Evolutionary conservation across 106 monocot species (phyloP).

Genomic region (Dendrobium huoshanense): DNA sequence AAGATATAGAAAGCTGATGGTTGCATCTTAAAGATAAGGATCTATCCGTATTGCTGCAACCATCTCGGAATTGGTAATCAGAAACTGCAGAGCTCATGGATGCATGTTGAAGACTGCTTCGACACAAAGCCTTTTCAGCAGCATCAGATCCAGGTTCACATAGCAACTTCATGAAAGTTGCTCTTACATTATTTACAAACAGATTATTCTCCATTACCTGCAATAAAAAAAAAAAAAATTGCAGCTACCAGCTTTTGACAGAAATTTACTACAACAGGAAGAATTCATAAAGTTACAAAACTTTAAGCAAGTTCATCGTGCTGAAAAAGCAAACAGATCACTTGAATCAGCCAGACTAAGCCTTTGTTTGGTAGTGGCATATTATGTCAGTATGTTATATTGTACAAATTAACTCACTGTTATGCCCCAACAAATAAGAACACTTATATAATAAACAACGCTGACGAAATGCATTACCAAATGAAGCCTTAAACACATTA

Average conservation of each 20-base stretch:
- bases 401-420: not conserved
- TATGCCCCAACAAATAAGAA: not conserved
- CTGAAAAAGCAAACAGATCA: not conserved
- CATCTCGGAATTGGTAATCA: not conserved
- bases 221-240: slow-evolving; percentile 3
- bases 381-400: not conserved
- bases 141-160: slow-evolving; percentile 12
- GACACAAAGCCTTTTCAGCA: slow-evolving; percentile 2
- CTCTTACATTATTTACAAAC: slow-evolving; percentile 41
- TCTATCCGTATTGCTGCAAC: slow-evolving; percentile 7
- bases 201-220: slow-evolving; percentile 59
- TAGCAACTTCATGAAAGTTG: slow-evolving; percentile 29
- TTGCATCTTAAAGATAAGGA: slow-evolving; percentile 3
- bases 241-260: not conserved
- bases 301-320: not conserved
- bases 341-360: not conserved
- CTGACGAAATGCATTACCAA: not conserved
- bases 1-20: slow-evolving; percentile 7
- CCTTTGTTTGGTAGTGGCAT: not conserved
- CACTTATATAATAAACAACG: not conserved
- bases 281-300: not conserved
- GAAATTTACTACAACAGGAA: not conserved
- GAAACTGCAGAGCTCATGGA: not conserved
- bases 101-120: slow-evolving; percentile 10
- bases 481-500: not conserved